These are phyloP conservation scores for Canavalia gladiata DNA, from an alignment of 306 rosid species.

Conservation along the genomic window DNA sequence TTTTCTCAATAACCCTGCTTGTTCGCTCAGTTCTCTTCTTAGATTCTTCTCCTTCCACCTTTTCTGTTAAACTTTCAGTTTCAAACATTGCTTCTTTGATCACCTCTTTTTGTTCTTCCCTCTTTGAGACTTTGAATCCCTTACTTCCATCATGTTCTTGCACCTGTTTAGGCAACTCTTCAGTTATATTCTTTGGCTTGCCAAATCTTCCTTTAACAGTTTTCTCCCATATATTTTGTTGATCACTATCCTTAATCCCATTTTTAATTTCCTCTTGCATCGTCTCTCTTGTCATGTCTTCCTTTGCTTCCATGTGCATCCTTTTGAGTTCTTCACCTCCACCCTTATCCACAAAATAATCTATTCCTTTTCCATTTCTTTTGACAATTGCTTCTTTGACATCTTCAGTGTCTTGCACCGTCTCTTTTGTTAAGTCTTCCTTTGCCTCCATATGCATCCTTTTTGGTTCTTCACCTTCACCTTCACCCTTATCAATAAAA, in stretches of 20 bases:
- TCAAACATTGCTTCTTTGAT: constrained; percentile 15
- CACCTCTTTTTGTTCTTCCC: constrained; percentile 27
- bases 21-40: background rate
- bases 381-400: background rate
- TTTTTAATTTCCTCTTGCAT: constrained; percentile 13
- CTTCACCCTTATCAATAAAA: background rate
- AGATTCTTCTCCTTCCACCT: constrained; percentile 11
- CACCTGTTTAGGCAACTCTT: background rate
- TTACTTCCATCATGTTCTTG: background rate
- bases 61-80: constrained; percentile 28
- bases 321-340: constrained; percentile 14
- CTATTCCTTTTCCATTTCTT: constrained; percentile 1
- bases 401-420: constrained; percentile 11
- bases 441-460: background rate
- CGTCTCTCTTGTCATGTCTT: constrained; percentile 12
- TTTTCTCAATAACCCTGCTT: background rate
- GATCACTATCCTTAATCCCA: background rate
- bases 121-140: background rate
- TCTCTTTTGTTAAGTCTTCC: background rate
- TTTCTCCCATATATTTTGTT: background rate
- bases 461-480: background rate
- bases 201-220: constrained; percentile 10
- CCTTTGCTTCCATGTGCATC: background rate
- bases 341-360: background rate
- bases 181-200: background rate